Evolutionary conservation across 306 rosid genomes (phyloP).

Genomic region (Vigna mungo): DNA sequence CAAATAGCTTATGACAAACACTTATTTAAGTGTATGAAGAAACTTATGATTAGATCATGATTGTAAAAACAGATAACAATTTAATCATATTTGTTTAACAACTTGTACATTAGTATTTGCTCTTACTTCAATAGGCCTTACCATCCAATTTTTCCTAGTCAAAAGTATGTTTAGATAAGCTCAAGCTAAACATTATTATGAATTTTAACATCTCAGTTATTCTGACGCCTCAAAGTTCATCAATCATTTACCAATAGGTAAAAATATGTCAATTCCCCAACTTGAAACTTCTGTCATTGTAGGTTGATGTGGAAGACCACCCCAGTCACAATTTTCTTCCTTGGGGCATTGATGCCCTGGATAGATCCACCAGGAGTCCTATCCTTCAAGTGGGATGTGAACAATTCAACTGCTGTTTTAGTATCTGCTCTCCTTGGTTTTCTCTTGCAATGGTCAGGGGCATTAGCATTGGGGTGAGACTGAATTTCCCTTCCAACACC

Average conservation of each 20-base stretch:
- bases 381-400: slow-evolving; percentile 77
- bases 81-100: background rate
- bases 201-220: no score
- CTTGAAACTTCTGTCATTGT: slow-evolving; percentile 40
- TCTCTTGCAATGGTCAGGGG: slow-evolving; percentile 98
- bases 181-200: no score
- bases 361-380: slow-evolving; percentile 95
- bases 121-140: background rate
- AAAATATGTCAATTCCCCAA: background rate
- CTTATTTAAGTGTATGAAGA: no score
- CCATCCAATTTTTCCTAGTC: background rate
- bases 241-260: background rate
- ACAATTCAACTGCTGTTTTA: slow-evolving; percentile 64
- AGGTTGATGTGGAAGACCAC: slow-evolving; percentile 98
- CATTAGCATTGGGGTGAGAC: slow-evolving; percentile 93
- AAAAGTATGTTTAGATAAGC: slow-evolving; percentile 4
- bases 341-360: slow-evolving; percentile 93
- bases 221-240: no score
- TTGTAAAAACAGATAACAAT: background rate
- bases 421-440: slow-evolving; percentile 89
- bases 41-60: background rate
- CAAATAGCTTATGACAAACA: no score
- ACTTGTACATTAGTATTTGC: background rate
- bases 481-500: slow-evolving; percentile 4
- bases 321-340: slow-evolving; percentile 80